phyloP scores from a whole-genome alignment of 2,329 filamentous ascomycete species.

The Falciphora oryzae region DNA sequence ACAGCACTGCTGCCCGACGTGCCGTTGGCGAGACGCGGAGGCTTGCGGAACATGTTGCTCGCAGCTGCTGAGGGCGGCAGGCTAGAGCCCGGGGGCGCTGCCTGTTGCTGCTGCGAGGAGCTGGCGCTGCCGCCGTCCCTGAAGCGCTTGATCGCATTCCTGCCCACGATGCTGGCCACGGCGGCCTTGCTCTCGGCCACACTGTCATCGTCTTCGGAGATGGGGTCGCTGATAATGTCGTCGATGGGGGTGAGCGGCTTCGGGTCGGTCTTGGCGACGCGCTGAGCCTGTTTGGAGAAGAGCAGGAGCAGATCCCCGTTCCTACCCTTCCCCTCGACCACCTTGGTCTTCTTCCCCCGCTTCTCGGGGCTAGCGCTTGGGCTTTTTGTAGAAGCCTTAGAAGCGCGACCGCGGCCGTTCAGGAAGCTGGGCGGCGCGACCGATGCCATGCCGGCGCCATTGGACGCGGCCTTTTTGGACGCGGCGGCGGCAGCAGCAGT shows the following conservation, averaged over 20 bases:
- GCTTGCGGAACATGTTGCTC: conserved; percentile 49
- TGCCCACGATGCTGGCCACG: conserved; percentile 48
- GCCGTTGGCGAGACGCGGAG: conserved; percentile 25
- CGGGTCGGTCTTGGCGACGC: conserved; percentile 26
- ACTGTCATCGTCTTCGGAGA: conserved; percentile 57
- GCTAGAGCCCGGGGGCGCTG: conserved; percentile 2
- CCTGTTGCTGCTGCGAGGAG: conserved; percentile 17
- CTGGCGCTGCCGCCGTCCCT: conserved; percentile 27
- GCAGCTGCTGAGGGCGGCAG: conserved; percentile 22
- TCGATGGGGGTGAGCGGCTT: conserved; percentile 29
- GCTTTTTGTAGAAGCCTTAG: conserved; percentile 26
- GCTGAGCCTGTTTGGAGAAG: conserved; percentile 57
- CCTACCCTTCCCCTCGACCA: conserved; percentile 40
- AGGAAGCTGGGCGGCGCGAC: conserved; percentile 9
- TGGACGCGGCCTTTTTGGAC: background rate
- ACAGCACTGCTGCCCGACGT: conserved; percentile 2
- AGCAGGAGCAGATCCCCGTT: conserved; percentile 52
- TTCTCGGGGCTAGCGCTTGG: conserved; percentile 42
- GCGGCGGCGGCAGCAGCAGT: conserved; percentile 13
- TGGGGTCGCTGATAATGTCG: conserved; percentile 49
- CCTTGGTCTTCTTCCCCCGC: conserved; percentile 24
- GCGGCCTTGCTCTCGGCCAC: conserved; percentile 45
- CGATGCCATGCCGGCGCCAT: background rate
- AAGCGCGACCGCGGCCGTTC: conserved; percentile 12
- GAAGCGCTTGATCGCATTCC: conserved; percentile 49